Percentiles rank a stretch among this genome's conserved stretches.
phyloP scores from a whole-genome alignment of 345 rosid genomes.

The Lagerstroemia speciosa region DNA sequence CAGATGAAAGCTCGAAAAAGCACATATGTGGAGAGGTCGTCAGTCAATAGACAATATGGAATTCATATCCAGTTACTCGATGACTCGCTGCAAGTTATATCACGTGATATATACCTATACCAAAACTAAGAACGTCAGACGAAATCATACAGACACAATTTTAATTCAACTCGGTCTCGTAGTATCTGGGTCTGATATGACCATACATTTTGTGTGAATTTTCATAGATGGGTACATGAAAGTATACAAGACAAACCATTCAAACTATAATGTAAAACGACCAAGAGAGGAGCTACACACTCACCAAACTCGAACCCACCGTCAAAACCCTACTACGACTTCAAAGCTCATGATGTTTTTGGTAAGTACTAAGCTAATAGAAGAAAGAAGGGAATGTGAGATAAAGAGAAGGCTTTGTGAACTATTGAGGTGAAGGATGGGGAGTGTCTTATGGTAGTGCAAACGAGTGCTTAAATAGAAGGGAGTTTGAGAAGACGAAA shows the following conservation, averaged over 20 bases:
- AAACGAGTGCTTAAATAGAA: conserved; percentile 41
- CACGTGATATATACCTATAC: no score
- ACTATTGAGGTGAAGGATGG: conserved; percentile 10
- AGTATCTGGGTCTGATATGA: no score
- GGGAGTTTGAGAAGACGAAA: conserved; percentile 8
- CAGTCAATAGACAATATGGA: no score
- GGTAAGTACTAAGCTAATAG: not conserved
- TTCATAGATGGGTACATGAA: not conserved
- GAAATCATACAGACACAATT: no score
- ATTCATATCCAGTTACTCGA: no score
- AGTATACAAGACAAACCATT: not conserved
- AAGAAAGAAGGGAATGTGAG: conserved; percentile 12
- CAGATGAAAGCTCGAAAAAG: no score
- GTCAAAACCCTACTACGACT: not conserved
- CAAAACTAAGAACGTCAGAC: no score
- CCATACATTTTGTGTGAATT: not conserved
- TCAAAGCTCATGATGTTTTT: not conserved
- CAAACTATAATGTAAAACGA: not conserved
- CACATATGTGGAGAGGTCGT: no score
- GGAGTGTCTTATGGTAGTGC: conserved; percentile 11
- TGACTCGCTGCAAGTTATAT: no score
- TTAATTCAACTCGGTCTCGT: no score
- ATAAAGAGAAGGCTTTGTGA: conserved; percentile 1
- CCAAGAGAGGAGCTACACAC: not conserved
- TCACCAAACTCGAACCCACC: not conserved